Evolutionary conservation across 371 early-diverging fungal species (phyloP).

Genomic region (Parasitella parasitica): DNA sequence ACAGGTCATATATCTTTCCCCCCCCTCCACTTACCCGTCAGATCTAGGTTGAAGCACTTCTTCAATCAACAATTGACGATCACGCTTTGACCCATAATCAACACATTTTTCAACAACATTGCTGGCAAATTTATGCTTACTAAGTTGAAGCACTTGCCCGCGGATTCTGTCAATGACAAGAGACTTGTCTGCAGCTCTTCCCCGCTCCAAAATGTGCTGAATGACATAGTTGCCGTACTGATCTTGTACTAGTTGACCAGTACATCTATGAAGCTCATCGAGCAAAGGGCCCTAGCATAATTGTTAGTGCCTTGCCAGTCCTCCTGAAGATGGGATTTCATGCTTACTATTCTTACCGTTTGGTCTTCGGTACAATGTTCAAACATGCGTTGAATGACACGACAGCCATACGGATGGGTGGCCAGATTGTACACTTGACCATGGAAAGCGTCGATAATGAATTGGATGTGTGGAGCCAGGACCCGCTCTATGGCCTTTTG

Average conservation of each 20-base stretch:
- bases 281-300: conserved; percentile 67
- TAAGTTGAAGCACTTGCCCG: conserved; percentile 85
- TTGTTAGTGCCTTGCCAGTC: neutral
- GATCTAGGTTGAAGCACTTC: conserved; percentile 80
- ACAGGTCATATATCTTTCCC: too few relatives aligned
- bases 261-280: conserved; percentile 91
- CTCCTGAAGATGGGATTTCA: neutral
- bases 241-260: conserved; percentile 93
- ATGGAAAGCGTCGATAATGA: conserved; percentile 96
- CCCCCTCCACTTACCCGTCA: conserved; percentile 63
- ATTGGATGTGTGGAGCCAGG: conserved; percentile 88
- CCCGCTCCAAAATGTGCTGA: conserved; percentile 98
- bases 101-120: conserved; percentile 98
- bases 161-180: conserved; percentile 87
- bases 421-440: conserved; percentile 95
- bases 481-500: conserved; percentile 99
- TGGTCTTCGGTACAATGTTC: conserved; percentile 95
- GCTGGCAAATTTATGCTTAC: conserved; percentile 99
- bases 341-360: conserved; percentile 53
- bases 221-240: conserved; percentile 99
- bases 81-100: conserved; percentile 70
- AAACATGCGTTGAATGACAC: conserved; percentile 99
- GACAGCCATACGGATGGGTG: conserved; percentile 99
- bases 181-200: conserved; percentile 82
- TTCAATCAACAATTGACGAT: conserved; percentile 82